A percentile compares a stretch with the other conserved stretches of the same genome.
phyloP scores from a whole-genome alignment of 305 asterid species.

The Ruellia speciosa region DNA sequence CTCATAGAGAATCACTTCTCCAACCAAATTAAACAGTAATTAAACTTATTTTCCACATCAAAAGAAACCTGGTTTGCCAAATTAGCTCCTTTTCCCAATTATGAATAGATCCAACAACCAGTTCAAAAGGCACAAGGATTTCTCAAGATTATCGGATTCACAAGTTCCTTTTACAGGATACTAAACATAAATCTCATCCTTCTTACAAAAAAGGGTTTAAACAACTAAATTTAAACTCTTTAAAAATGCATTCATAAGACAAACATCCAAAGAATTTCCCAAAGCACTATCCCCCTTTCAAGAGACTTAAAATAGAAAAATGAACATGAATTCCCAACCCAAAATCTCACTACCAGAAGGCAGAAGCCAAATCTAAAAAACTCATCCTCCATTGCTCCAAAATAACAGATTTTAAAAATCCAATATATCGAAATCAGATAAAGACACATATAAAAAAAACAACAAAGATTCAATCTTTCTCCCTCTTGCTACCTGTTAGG shows the following conservation, averaged over 20 bases:
- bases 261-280: neutral
- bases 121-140: constrained; percentile 14
- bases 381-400: constrained; percentile 11
- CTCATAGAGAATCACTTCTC: constrained; percentile 1
- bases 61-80: constrained; percentile 10
- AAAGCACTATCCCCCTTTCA: neutral
- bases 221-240: neutral
- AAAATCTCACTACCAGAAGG: constrained; percentile 7
- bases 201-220: neutral
- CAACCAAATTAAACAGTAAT: neutral
- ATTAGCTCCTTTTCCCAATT: constrained; percentile 16
- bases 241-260: too few species aligned
- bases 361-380: constrained; percentile 20
- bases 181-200: constrained; percentile 18
- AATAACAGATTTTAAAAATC: neutral
- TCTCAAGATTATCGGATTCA: constrained; percentile 13
- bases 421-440: neutral
- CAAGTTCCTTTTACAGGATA: constrained; percentile 17
- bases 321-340: neutral
- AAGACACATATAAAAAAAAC: neutral
- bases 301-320: neutral
- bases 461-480: constrained; percentile 15
- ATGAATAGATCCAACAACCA: constrained; percentile 29
- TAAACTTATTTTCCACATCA: neutral
- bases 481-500: constrained; percentile 41